These are phyloP conservation scores for Bruguiera gymnorhiza DNA, from an alignment of 345 rosid genomes.

Conservation along the genomic window DNA sequence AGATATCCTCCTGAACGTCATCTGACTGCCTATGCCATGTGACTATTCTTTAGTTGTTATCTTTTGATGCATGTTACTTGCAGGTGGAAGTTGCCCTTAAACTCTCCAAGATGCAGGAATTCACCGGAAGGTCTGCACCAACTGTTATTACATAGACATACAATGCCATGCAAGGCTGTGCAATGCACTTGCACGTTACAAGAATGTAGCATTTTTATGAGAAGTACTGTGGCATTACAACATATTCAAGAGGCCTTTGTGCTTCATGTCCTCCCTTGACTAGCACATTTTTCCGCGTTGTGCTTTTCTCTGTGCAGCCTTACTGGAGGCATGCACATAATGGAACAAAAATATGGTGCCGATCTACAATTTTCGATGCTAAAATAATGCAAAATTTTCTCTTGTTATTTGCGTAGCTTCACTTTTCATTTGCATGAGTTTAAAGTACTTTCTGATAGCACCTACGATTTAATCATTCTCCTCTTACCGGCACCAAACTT, in stretches of 20 bases:
- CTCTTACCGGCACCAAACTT: no score
- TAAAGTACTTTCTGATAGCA: no score
- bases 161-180: not conserved
- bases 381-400: not conserved
- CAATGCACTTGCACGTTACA: no score
- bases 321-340: not conserved
- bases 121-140: conserved; percentile 90
- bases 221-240: not conserved
- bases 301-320: not conserved
- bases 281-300: not conserved
- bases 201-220: not conserved
- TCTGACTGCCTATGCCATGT: not conserved
- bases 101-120: conserved; percentile 88
- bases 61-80: conserved; percentile 14
- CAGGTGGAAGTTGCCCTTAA: conserved; percentile 94
- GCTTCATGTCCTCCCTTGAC: not conserved
- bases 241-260: not conserved
- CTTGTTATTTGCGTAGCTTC: not conserved
- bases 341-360: not conserved
- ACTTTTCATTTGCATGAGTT: not conserved
- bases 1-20: conserved; percentile 20
- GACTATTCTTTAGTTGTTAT: conserved; percentile 4
- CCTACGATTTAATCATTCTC: no score
- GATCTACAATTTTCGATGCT: conserved; percentile 12
- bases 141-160: conserved; percentile 78